Conservation (phyloP, 2,329 filamentous ascomycete species). For the Capronia americana region DNA sequence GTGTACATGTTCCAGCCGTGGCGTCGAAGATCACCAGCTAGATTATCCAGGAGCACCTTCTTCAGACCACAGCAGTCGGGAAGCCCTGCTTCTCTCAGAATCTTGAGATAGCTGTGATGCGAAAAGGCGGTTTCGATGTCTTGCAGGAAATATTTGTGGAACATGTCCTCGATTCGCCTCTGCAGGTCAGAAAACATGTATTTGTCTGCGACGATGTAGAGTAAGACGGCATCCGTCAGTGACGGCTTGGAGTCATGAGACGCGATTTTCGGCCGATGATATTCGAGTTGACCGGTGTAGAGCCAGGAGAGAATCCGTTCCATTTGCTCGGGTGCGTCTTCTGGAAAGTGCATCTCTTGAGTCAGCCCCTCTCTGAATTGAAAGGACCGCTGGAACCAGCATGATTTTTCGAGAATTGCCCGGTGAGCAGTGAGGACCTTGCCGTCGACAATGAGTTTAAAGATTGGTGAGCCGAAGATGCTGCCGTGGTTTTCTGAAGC, state of each 20-base stretch:
- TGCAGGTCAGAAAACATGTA: background rate
- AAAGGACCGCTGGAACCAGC: background rate
- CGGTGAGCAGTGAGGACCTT: slow-evolving; percentile 9
- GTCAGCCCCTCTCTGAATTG: background rate
- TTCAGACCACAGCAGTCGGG: background rate
- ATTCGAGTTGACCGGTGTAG: slow-evolving; percentile 3
- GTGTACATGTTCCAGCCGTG: slow-evolving; percentile 1
- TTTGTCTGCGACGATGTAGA: slow-evolving; percentile 3
- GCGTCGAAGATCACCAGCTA: background rate
- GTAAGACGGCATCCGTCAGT: background rate
- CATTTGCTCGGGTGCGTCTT: background rate
- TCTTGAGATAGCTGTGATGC: background rate
- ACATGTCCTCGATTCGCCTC: background rate
- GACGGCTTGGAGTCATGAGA: background rate
- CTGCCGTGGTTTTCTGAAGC: background rate
- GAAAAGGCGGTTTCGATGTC: slow-evolving; percentile 2
- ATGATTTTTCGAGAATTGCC: slow-evolving; percentile 6
- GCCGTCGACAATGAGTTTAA: slow-evolving; percentile 14
- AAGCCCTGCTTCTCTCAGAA: background rate
- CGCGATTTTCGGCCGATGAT: background rate
- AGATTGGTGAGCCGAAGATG: background rate
- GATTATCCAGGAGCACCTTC: background rate
- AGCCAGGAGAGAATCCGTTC: background rate
- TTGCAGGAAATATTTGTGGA: background rate
- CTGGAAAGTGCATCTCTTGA: background rate